Base-by-base conservation (phyloP, 139 green algal species). In the Haematococcus lacustris region DNA sequence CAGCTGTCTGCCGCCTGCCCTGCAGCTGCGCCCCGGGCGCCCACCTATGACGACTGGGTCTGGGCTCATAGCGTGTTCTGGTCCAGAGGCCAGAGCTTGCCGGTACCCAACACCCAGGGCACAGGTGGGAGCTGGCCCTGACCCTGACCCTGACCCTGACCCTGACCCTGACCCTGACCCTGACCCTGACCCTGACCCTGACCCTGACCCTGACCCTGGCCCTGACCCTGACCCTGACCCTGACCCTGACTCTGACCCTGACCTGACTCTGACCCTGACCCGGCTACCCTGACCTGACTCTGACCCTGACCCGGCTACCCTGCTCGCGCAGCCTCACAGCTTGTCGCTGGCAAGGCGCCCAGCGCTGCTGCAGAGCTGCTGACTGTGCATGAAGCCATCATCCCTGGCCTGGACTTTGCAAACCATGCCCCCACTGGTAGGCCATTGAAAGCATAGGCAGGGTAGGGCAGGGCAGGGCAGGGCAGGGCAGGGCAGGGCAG, bases 361-460 rank as follows among this genome's bases (percentile, higher is more conserved):
- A 23, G 72, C 84, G 59, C 59, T 62, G 68, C 68, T 68, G 32
- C 39, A 59, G 9, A 39, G 65, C 41, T 38, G 70, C 43, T 2
- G 25, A 73, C 89, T n/a, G 86, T 90, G 65, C 53, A 86, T 28
- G 91, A 91, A 84, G 86, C 82, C 17, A 66, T 97, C 1, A 86
- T 97, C 33, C 91, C 91, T 21, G 91, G 91, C 1, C 79, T 96
- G 53, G 91, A 97, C 80, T 94, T 97, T 72, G 85, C 77, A 71
- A 97, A 97, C 80, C 91, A 97, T 30, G 35, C n/a, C 33, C 7
- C 3, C 3, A 23, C 30, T 3, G n/a, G n/a, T 39, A 13, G 3
- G 30, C 60, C 60, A 40, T 39, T 34, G 25, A n/a, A 23, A 39
- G 28, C n/a, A n/a, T n/a, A 2, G 47, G 21, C 13, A 28, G 47